phyloP scores from a whole-genome alignment of 192 early-diverging fungal genomes.

The Gamsiella multidivaricata region DNA sequence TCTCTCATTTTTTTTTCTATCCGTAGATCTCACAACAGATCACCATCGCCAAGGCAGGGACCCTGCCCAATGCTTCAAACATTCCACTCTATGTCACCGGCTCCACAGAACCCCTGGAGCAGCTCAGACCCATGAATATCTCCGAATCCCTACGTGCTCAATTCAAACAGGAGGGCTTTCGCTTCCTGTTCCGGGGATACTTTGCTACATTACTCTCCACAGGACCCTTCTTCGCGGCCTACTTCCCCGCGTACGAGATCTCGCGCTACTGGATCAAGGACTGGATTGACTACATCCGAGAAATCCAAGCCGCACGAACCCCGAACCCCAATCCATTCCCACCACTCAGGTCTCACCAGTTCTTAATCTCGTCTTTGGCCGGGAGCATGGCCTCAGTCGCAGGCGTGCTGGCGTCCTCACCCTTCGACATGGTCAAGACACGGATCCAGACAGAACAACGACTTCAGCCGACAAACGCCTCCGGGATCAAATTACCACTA shows the following conservation, averaged over 20 bases:
- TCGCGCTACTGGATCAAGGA: constrained; percentile 25
- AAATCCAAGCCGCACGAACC: constrained; percentile 14
- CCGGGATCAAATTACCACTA: constrained; percentile 36
- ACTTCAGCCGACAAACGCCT: constrained; percentile 26
- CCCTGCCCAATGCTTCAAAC: constrained; percentile 27
- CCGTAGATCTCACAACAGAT: constrained; percentile 40
- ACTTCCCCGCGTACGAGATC: constrained; percentile 47
- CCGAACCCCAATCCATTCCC: constrained; percentile 36
- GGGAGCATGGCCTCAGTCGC: constrained; percentile 41
- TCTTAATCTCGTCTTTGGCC: constrained; percentile 39
- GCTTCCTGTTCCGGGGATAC: constrained; percentile 49
- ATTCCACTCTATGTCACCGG: constrained; percentile 39
- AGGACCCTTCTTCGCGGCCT: constrained; percentile 45
- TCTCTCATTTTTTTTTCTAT: background rate
- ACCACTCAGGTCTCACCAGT: constrained; percentile 14
- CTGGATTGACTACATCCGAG: constrained; percentile 32
- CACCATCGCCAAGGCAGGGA: constrained; percentile 40
- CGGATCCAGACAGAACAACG: constrained; percentile 52
- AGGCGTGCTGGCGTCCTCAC: constrained; percentile 33
- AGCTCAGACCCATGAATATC: constrained; percentile 26
- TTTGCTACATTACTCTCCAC: constrained; percentile 37
- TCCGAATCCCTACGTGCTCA: constrained; percentile 26
- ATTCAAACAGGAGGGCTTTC: constrained; percentile 32
- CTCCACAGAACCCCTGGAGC: constrained; percentile 17
- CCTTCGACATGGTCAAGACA: constrained; percentile 48